Base-by-base conservation (phyloP, 768 basidiomycete species). In the Termitomyces sp. region DNA sequence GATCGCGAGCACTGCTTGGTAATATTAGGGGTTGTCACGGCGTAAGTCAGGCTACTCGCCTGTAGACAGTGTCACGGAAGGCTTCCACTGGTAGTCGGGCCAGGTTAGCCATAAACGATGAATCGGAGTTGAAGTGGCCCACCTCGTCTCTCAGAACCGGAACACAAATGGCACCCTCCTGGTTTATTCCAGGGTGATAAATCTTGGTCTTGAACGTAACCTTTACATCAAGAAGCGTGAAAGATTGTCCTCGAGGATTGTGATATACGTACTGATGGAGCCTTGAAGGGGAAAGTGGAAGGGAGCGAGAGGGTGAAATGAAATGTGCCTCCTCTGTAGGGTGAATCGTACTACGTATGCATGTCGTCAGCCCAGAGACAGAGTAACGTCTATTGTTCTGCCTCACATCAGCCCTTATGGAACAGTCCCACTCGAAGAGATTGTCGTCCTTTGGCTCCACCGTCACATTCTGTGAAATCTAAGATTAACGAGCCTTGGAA, bases 161-260 rank as follows among this genome's bases (percentile, higher is more conserved):
- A 33, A 94, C 84, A 68, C 92, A 94, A 57, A 94, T 93, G 24
- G 82, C 78, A 34, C 92, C 92, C 68, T 94, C 91, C 56, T 93
- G 92, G 62, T 94, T 92, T 69, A 94, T 89, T 37, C 93, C 92
- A 27, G 92, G 92, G 71, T 94, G 92, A 68, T 94, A 94, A 46
- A 94, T 88, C 80, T 86, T 93, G 55, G 92, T 94, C 40, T 34
- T 27, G 34, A 59, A 37, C 37, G 82, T 84, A 42, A 94, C 89
- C 91, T 93, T 66, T 30, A 53, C 40, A 26, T 43, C 42, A 56
- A 20, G 55, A 46, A 56, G 57, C 46, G 50, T 36, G 60, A 59
- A 57, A 53, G 55, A 44, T 36, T 54, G 43, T 55, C 53, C 50
- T 54, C 43, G 53, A 54, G 52, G 32, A 40, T 14, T 45, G 48